Evolutionary conservation across 2,329 filamentous ascomycete genomes (phyloP), one percentile per base, ranked within the genome.

Genomic region (Xylariales sp.): DNA sequence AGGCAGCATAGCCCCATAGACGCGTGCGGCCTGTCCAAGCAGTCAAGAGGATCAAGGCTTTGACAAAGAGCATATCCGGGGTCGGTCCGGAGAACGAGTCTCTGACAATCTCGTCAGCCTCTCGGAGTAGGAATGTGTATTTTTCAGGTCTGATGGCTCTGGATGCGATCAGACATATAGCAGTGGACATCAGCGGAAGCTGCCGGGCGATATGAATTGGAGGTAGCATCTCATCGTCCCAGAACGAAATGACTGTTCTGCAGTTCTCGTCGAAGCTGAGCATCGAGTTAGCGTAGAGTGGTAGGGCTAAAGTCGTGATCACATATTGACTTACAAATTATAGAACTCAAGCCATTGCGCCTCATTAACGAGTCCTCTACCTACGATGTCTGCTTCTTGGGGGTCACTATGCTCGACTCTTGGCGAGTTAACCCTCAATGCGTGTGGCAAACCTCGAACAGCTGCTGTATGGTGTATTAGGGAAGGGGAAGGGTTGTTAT

Each of bases 1-100:
- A 35, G 15, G 33, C 33, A 27, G 28, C 33, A 8, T 35, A 35
- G 8, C 33, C 33, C 33, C 33, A 35, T 11, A 35, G 33, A 2
- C 33, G 33, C 3, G 33, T 17, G 12, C 33, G 33, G 6, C 33
- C 33, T 6, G 33, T 35, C 33, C 33, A 35, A 4, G 21, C 33
- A 13, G 33, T 17, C 19, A 35, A 16, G 11, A 35, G 15, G 21
- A 35, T 35, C 33, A 35, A 25, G 5, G 33, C 14, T 15, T 35
- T 35, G 5, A 27, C 21, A 4, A 24, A 25, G 10, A 27, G 18
- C 2, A 35, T 14, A 8, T 35, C 33, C 6, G 33, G 33, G 18
- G 33, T 35, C 17, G 33, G 33, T 15, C 33, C 33, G 24, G 15
- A n/a, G 8, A 35, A 35, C 5, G 33, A 25, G 6, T 21, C 28